Conservation (phyloP, 2,329 filamentous ascomycete genomes). For the Beauveria australis region DNA sequence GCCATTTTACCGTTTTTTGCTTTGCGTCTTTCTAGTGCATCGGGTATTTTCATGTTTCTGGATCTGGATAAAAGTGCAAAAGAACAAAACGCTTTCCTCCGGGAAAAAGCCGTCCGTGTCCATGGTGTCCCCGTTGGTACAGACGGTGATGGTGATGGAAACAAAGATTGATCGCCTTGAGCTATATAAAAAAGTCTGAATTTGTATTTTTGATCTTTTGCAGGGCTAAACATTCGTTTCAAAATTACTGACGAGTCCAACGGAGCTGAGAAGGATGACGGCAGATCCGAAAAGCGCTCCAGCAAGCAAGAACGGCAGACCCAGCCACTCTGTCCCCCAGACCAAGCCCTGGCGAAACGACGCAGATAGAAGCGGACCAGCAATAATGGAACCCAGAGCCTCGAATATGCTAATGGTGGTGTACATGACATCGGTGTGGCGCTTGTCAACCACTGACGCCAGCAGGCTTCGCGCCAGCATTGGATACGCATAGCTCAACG, state of each 20-base stretch:
- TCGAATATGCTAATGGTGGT: conserved; percentile 15
- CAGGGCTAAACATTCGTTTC: background rate
- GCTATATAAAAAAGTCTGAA: background rate
- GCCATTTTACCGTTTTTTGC: conserved; percentile 61
- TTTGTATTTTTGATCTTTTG: no score
- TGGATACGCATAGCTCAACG: background rate
- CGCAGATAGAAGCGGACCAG: conserved; percentile 14
- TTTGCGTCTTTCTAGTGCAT: no score
- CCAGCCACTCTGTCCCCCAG: conserved; percentile 12
- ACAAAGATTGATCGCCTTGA: background rate
- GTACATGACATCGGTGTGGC: conserved; percentile 14
- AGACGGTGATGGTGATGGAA: background rate
- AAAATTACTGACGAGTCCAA: background rate
- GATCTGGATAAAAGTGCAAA: conserved; percentile 51
- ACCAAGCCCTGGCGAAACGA: conserved; percentile 13
- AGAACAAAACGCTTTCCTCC: conserved; percentile 50
- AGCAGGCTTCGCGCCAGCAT: conserved; percentile 14
- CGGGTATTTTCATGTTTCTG: conserved; percentile 44
- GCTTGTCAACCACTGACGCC: conserved; percentile 12
- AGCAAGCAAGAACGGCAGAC: conserved; percentile 12
- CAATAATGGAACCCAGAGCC: conserved; percentile 13
- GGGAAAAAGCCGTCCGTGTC: conserved; percentile 16
- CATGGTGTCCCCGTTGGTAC: background rate
- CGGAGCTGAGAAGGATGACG: conserved; percentile 16
- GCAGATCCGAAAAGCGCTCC: background rate